Evolutionary conservation across 768 basidiomycete genomes (phyloP).

Genomic region (Leccinum pellstonianum): DNA sequence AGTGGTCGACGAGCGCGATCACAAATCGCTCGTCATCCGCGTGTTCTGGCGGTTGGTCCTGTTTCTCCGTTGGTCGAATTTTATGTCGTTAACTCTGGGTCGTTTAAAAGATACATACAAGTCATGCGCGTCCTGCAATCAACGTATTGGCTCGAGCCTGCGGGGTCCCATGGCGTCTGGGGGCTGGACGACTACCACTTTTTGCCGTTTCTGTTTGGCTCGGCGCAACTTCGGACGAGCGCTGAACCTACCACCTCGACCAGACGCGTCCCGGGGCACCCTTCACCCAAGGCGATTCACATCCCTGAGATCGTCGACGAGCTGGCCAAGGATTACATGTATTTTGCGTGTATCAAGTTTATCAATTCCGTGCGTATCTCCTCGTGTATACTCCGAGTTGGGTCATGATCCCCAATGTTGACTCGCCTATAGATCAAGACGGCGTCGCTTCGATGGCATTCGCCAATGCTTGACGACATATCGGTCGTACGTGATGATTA

Average conservation of each 20-base stretch:
- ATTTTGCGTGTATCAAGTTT: constrained; percentile 93
- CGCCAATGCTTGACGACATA: constrained; percentile 98
- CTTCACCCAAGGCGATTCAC: constrained; percentile 90
- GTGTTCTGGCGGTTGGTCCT: constrained; percentile 82
- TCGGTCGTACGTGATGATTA: constrained; percentile 55
- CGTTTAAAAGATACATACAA: constrained; percentile 55
- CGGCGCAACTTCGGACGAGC: constrained; percentile 58
- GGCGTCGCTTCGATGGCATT: constrained; percentile 95
- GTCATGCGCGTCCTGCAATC: constrained; percentile 88
- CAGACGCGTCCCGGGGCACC: constrained; percentile 52
- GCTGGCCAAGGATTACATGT: constrained; percentile 91
- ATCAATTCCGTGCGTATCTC: constrained; percentile 77
- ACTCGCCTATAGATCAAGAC: constrained; percentile 73
- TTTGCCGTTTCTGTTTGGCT: constrained; percentile 85
- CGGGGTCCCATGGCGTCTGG: constrained; percentile 99
- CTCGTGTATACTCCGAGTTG: neutral
- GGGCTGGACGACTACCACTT: constrained; percentile 98
- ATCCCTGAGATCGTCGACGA: constrained; percentile 90
- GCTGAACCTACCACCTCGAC: constrained; percentile 1
- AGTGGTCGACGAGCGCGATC: constrained; percentile 61
- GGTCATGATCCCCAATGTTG: too few relatives aligned
- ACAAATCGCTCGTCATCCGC: constrained; percentile 70
- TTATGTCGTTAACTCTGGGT: neutral
- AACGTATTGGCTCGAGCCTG: constrained; percentile 96
- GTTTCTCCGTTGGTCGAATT: neutral